Evolutionary conservation across 805 yeast genomes (phyloP).

Genomic region (Candida maesae): DNA sequence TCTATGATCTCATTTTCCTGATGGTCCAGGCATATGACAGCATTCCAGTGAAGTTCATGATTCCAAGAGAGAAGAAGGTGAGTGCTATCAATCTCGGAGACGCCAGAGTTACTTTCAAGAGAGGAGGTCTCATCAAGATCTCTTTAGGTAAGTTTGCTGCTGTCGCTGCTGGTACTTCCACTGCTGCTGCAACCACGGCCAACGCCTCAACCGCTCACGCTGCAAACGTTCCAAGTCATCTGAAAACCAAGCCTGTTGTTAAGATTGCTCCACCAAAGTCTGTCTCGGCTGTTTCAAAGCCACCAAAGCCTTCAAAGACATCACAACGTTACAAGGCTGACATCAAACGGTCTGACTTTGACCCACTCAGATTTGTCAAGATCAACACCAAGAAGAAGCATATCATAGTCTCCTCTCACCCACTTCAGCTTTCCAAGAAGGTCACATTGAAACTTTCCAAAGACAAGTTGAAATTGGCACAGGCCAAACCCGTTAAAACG

Average conservation of each 20-base stretch:
- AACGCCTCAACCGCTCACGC: no score
- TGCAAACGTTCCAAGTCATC: no score
- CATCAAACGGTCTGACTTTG: constrained; percentile 20
- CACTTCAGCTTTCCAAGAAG: constrained; percentile 29
- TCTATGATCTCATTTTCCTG: constrained; percentile 64
- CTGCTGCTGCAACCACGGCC: no score
- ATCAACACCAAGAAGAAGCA: constrained; percentile 34
- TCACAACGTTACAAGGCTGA: constrained; percentile 15
- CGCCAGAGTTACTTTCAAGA: constrained; percentile 53
- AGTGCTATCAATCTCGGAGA: constrained; percentile 52
- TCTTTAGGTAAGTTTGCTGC: constrained; percentile 16
- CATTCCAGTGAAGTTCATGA: constrained; percentile 55
- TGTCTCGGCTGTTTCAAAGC: neutral
- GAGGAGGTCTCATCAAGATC: constrained; percentile 38
- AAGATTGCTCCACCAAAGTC: neutral
- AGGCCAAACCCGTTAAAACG: neutral
- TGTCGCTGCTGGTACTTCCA: neutral
- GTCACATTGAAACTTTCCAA: constrained; percentile 9
- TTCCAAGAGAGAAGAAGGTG: constrained; percentile 67
- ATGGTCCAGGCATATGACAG: constrained; percentile 60
- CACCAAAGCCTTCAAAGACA: neutral
- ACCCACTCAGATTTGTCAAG: constrained; percentile 40
- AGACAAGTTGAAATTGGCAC: constrained; percentile 2
- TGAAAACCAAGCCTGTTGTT: neutral
- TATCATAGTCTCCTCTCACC: constrained; percentile 39